Evolutionary conservation across 805 yeast species (phyloP).

Genomic region (Zygoascus biomembranicola): DNA sequence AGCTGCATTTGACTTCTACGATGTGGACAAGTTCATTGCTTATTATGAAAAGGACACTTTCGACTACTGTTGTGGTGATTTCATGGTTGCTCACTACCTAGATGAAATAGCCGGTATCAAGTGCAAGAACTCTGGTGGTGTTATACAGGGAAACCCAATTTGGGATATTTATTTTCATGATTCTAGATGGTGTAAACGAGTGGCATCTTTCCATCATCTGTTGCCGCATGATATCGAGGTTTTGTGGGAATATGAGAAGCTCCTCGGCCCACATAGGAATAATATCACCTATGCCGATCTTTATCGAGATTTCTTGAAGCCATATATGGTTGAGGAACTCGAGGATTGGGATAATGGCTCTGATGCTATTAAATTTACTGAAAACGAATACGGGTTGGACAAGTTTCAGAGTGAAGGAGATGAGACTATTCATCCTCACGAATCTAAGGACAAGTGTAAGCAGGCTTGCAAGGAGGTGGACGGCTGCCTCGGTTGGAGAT

Average conservation of each 20-base stretch:
- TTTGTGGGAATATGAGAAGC: conserved; percentile 29
- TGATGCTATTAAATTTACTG: neutral
- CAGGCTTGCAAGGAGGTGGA: conserved; percentile 6
- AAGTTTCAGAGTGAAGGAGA: conserved; percentile 1
- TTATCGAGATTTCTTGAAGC: conserved; percentile 16
- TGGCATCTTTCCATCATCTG: conserved; percentile 28
- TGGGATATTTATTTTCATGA: conserved; percentile 8
- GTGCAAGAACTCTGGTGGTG: conserved; percentile 8
- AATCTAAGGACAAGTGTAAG: conserved; percentile 10
- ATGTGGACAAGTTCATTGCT: conserved; percentile 16
- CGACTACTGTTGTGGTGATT: conserved; percentile 30
- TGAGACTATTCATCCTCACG: conserved; percentile 8
- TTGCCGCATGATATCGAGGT: conserved; percentile 22
- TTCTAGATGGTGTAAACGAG: conserved; percentile 25
- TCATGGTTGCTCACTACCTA: conserved; percentile 24
- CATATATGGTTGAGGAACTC: conserved; percentile 10
- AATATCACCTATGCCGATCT: conserved; percentile 14
- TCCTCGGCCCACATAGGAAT: conserved; percentile 12
- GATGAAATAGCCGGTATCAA: conserved; percentile 11
- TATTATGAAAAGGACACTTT: conserved; percentile 15
- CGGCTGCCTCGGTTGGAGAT: conserved; percentile 11
- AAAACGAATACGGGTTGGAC: neutral
- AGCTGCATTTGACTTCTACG: conserved; percentile 16
- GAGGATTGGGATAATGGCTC: conserved; percentile 15
- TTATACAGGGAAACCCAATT: conserved; percentile 28